Evolutionary conservation across 148 eudicot genomes (phyloP).

Genomic region (Fagopyrum tataricum): DNA sequence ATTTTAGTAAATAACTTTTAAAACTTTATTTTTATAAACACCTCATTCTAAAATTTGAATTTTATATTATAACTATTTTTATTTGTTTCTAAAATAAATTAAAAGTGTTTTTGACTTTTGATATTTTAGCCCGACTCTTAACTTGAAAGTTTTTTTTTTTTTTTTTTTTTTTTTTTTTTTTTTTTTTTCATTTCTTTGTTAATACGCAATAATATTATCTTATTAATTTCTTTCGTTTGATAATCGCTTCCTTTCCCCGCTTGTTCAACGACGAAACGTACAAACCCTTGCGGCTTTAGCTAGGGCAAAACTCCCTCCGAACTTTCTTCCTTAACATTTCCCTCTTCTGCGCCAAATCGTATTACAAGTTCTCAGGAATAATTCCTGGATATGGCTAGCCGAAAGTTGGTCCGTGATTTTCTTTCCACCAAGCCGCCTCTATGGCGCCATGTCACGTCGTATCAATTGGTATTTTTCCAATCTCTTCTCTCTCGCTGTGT

Average conservation of each 20-base stretch:
- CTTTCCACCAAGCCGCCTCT: slow-evolving; percentile 21
- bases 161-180: no score
- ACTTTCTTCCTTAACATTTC: not conserved
- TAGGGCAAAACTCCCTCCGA: slow-evolving; percentile 9
- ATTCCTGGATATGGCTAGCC: slow-evolving; percentile 27
- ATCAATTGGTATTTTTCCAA: slow-evolving; percentile 24
- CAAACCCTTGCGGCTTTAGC: slow-evolving; percentile 10
- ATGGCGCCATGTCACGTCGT: slow-evolving; percentile 15
- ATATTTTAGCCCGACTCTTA: no score
- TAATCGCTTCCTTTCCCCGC: not conserved
- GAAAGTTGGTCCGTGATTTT: slow-evolving; percentile 38
- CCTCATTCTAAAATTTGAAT: no score
- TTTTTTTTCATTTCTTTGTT: no score
- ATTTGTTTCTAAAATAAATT: no score
- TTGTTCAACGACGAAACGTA: not conserved
- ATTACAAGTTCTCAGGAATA: not conserved
- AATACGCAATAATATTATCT: no score
- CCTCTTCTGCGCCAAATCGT: not conserved
- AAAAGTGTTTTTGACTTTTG: no score
- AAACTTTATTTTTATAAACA: no score
- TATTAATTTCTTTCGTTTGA: not conserved
- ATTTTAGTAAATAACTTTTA: no score
- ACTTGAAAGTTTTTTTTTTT: no score
- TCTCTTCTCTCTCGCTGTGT: not conserved
- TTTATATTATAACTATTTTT: no score